Base-by-base conservation (phyloP, 306 rosid species). In the Corylus heterophylla region DNA sequence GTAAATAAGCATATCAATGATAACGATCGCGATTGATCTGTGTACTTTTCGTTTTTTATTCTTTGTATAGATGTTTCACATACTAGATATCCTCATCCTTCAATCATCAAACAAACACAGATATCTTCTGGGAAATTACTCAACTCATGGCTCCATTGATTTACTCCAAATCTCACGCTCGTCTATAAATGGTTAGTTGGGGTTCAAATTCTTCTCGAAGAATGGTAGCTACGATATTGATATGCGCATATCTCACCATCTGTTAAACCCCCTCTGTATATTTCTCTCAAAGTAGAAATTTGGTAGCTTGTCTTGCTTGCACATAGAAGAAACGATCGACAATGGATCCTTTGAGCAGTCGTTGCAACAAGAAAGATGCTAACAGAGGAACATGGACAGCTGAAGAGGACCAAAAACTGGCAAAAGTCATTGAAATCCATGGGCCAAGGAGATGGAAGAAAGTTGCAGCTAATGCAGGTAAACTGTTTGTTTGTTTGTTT, bases 391-490 rank as follows among this genome's bases (percentile, higher is more conserved):
- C 81, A 17, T 85, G 88, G 88, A 85, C 83, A 45, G 76, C 75
- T 14, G 83, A 81, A 73, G 85, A 85, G 67, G 88, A 85, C 77
- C 78, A 69, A 44, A 81, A 78, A 58, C 83, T 85, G 29, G 83
- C 83, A 52, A 75, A 81, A 54, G 83, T 74, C 12, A 78, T 85
- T n/a, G 80, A 81, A 81, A 71, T 81, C 54, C 75, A 85, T 2
- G 88, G 88, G 42, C 83, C 85, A 51, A 78, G n/a, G 49, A 78
- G 75, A 66, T 85, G 88, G 88, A 81, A 81, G 59, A 75, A 83
- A 18, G 75, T 89, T 67, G 88, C 89, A 74, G 78, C 83, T 12
- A 81, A 85, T 83, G 89, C 93, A 87, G 93, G 93, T 87, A 17
- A 67, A 42, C 71, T 31, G 35, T 31, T 31, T 31, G 35, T 39